Evolutionary conservation across 108 stramenopile species (phyloP).

Genomic region (Cyclotella sp.): DNA sequence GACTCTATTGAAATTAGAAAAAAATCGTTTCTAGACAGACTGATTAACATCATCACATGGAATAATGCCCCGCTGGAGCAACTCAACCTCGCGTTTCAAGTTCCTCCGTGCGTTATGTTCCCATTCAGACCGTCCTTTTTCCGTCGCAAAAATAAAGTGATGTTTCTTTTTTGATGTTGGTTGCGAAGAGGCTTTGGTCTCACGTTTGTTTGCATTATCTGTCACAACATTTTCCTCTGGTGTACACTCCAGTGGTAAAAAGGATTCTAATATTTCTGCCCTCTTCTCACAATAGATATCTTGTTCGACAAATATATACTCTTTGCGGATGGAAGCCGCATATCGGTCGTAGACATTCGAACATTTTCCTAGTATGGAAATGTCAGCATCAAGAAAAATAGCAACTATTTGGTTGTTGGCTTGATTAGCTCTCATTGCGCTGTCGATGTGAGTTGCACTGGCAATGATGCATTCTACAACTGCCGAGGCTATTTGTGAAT

Average conservation of each 20-base stretch:
- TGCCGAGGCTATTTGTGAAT: slow-evolving; percentile 22
- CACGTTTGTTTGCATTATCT: slow-evolving; percentile 20
- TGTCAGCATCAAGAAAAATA: slow-evolving; percentile 82
- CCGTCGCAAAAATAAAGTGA: slow-evolving; percentile 54
- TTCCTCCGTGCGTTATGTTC: slow-evolving; percentile 67
- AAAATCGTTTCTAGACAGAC: neutral
- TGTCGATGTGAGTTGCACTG: slow-evolving; percentile 44
- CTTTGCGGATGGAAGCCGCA: slow-evolving; percentile 75
- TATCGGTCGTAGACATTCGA: slow-evolving; percentile 59
- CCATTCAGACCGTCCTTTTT: slow-evolving; percentile 54
- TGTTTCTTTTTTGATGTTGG: slow-evolving; percentile 51
- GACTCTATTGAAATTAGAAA: no score
- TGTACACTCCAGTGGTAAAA: slow-evolving; percentile 39
- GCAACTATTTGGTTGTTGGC: slow-evolving; percentile 30
- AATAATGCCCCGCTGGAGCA: slow-evolving; percentile 61
- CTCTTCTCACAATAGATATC: slow-evolving; percentile 76
- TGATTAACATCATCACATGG: slow-evolving; percentile 26
- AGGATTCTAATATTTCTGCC: slow-evolving; percentile 68
- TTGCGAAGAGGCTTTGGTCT: slow-evolving; percentile 23
- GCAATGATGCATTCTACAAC: slow-evolving; percentile 55
- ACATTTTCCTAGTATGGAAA: slow-evolving; percentile 79
- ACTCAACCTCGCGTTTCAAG: slow-evolving; percentile 64
- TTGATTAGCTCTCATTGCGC: slow-evolving; percentile 28
- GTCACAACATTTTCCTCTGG: slow-evolving; percentile 27
- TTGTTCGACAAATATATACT: slow-evolving; percentile 67